Conservation (phyloP, 345 rosid genomes). For the Corymbia maculata region DNA sequence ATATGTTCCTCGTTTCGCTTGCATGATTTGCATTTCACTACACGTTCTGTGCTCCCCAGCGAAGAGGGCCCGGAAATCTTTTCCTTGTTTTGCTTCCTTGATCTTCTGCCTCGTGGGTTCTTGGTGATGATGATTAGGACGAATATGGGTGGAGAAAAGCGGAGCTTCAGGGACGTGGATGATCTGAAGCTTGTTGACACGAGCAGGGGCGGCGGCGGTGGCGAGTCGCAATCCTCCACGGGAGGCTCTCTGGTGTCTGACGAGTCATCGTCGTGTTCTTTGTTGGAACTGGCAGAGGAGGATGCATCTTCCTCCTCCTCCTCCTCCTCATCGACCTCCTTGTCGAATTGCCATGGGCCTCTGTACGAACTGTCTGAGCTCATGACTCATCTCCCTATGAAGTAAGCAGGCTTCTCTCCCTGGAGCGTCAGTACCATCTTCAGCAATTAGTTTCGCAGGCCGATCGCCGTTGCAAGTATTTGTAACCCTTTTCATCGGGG, state of each 20-base stretch:
- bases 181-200: not conserved
- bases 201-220: not conserved
- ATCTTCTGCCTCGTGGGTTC: not conserved
- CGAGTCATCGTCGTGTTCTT: conserved; percentile 18
- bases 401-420: conserved; percentile 23
- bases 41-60: not conserved
- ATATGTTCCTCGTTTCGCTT: not conserved
- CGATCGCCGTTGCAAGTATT: too few relatives aligned
- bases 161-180: not conserved
- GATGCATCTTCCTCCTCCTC: conserved; percentile 29
- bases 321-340: conserved; percentile 12
- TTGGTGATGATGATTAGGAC: not conserved
- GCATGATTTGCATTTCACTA: not conserved
- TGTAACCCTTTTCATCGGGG: not conserved
- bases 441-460: not conserved
- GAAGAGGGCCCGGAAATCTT: not conserved
- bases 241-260: conserved; percentile 24
- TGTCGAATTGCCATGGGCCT: conserved; percentile 26
- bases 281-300: conserved; percentile 37
- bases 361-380: conserved; percentile 58
- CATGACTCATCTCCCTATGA: conserved; percentile 64
- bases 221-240: conserved; percentile 15
- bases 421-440: too few relatives aligned
- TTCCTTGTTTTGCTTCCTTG: not conserved
- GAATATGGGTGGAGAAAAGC: not conserved